These are phyloP conservation scores for Castanea sativa DNA, from an alignment of 306 rosid genomes.

Conservation along the genomic window DNA sequence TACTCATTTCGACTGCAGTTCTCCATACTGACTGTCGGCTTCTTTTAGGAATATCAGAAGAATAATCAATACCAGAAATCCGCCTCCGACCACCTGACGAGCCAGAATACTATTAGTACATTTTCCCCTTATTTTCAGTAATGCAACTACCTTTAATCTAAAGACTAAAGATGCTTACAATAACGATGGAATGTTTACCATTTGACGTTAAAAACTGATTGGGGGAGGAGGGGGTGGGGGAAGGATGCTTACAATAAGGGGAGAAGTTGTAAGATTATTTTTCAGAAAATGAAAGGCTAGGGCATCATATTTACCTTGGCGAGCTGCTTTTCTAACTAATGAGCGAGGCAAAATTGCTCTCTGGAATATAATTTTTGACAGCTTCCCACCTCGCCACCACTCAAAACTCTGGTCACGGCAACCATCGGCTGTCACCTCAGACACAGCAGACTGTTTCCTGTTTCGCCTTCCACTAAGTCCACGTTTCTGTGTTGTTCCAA, in stretches of 20 bases:
- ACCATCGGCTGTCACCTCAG: slow-evolving; percentile 51
- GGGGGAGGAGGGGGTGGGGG: neutral
- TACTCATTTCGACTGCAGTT: slow-evolving; percentile 83
- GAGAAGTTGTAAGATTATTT: neutral
- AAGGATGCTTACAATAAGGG: neutral
- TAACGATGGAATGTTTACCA: neutral
- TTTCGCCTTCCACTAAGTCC: slow-evolving; percentile 61
- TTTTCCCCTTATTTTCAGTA: slow-evolving; percentile 3
- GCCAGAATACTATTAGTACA: slow-evolving; percentile 25
- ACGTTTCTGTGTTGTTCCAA: slow-evolving; percentile 67
- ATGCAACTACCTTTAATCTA: neutral
- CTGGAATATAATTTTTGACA: slow-evolving; percentile 65
- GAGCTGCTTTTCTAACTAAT: slow-evolving; percentile 72
- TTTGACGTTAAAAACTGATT: neutral
- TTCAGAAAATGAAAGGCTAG: slow-evolving; percentile 6
- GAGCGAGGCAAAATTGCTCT: slow-evolving; percentile 63
- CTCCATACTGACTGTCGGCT: slow-evolving; percentile 88
- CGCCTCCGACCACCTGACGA: slow-evolving; percentile 68
- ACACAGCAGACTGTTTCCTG: slow-evolving; percentile 61
- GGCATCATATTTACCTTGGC: slow-evolving; percentile 53
- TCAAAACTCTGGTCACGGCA: slow-evolving; percentile 39
- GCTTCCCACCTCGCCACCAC: slow-evolving; percentile 90
- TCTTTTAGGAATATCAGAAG: slow-evolving; percentile 78
- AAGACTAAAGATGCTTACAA: slow-evolving; percentile 5
- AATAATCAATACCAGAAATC: slow-evolving; percentile 65